phyloP scores from a whole-genome alignment of 1,284 basidiomycete species.

The Polyporus tsugae region DNA sequence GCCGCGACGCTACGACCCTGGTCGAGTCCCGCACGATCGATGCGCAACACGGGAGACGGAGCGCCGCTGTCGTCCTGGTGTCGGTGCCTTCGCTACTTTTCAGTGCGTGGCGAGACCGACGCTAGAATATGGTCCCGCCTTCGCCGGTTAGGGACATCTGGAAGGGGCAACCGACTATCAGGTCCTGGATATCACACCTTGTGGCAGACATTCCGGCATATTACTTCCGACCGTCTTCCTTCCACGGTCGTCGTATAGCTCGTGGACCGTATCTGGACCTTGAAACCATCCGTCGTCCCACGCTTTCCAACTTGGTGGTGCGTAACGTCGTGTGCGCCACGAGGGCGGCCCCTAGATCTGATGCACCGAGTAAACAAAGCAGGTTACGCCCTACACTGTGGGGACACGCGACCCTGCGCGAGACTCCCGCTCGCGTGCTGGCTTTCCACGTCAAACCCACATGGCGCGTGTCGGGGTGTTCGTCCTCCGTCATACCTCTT shows the following conservation, averaged over 20 bases:
- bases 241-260: background rate
- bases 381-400: background rate
- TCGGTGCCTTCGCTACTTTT: background rate
- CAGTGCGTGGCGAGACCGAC: background rate
- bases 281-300: background rate
- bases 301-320: background rate
- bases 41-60: background rate
- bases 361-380: background rate
- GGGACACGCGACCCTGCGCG: background rate
- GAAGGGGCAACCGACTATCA: too few species aligned
- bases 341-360: background rate
- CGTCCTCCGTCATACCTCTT: background rate
- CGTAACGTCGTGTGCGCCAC: background rate
- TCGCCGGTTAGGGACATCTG: too few species aligned
- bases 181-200: too few species aligned
- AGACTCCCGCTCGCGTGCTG: background rate
- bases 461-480: background rate
- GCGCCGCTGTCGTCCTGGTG: background rate
- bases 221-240: background rate
- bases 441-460: background rate
- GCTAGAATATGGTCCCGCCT: too few species aligned
- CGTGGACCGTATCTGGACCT: background rate
- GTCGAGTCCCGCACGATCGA: background rate
- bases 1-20: background rate
- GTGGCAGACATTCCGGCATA: too few species aligned